phyloP scores from a whole-genome alignment of 2,329 filamentous ascomycete genomes.

The Cadophora sp. region DNA sequence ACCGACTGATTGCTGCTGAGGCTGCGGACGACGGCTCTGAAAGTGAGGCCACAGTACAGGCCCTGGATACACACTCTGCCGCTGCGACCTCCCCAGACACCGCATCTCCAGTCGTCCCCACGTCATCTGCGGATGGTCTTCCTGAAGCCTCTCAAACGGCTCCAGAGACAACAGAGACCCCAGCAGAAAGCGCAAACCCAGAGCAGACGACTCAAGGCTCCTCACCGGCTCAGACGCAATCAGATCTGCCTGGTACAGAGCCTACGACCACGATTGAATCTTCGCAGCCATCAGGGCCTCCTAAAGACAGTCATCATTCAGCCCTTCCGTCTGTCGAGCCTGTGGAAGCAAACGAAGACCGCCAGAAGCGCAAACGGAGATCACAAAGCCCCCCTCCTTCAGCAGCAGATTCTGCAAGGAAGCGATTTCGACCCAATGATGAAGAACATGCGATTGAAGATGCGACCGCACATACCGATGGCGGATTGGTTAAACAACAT shows the following conservation, averaged over 20 bases:
- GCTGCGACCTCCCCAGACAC: constrained; percentile 38
- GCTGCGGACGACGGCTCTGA: constrained; percentile 45
- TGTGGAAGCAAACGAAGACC: constrained; percentile 54
- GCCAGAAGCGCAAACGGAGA: constrained; percentile 70
- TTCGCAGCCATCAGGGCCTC: constrained; percentile 26
- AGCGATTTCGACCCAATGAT: constrained; percentile 58
- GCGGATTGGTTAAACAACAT: constrained; percentile 39
- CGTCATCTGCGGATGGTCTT: constrained; percentile 23
- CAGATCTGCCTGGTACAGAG: not conserved
- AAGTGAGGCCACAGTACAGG: constrained; percentile 41
- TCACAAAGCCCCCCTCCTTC: constrained; percentile 67
- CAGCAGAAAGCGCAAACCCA: not conserved
- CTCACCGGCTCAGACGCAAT: not conserved
- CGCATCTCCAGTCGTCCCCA: constrained; percentile 29
- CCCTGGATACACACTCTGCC: constrained; percentile 32
- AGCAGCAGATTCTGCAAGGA: constrained; percentile 58
- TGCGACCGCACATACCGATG: constrained; percentile 29
- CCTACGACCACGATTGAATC: constrained; percentile 32
- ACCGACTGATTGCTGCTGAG: constrained; percentile 60
- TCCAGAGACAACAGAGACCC: not conserved
- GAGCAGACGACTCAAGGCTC: not conserved
- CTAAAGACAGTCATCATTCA: constrained; percentile 26
- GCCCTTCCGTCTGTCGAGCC: constrained; percentile 40
- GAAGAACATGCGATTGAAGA: constrained; percentile 22
- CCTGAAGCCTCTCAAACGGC: constrained; percentile 22